Percentiles rank a stretch among this genome's conserved stretches.
Evolutionary conservation across 371 early-diverging fungal species (phyloP).

Genomic region (Amoeboradix gromovi): DNA sequence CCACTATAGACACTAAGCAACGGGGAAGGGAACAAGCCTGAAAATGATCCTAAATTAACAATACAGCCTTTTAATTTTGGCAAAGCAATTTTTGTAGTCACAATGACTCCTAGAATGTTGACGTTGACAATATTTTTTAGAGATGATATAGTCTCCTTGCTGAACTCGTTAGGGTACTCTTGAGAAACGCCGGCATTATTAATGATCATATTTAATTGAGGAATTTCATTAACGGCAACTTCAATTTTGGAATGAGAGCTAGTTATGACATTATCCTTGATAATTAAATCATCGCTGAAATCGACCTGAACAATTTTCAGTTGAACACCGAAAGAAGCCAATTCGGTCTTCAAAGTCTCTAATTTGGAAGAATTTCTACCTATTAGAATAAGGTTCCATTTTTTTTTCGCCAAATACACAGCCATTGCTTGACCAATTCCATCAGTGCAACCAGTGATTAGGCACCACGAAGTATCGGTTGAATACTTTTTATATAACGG

Average conservation of each 20-base stretch:
- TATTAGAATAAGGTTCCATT: conserved; percentile 8
- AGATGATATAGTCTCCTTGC: conserved; percentile 2
- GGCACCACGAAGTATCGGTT: background rate
- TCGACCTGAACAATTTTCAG: background rate
- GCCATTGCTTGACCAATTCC: conserved; percentile 10
- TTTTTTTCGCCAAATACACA: conserved; percentile 5
- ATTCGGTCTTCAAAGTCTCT: conserved; percentile 2
- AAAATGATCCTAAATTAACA: conserved; percentile 7
- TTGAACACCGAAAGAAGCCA: background rate
- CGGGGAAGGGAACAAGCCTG: conserved; percentile 6
- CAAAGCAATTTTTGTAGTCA: conserved; percentile 4
- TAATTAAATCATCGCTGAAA: background rate
- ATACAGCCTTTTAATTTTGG: conserved; percentile 6
- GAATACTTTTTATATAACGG: background rate
- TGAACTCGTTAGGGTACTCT: conserved; percentile 5
- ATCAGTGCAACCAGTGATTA: conserved; percentile 10
- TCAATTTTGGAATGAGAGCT: background rate
- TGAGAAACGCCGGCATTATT: conserved; percentile 8
- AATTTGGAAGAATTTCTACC: conserved; percentile 7
- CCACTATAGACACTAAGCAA: conserved; percentile 6
- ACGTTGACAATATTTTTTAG: conserved; percentile 4
- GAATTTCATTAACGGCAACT: background rate
- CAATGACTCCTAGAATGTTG: background rate
- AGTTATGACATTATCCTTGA: background rate
- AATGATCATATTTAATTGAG: conserved; percentile 6